phyloP scores from a whole-genome alignment of 768 basidiomycete species.

The Naematelia encephala region DNA sequence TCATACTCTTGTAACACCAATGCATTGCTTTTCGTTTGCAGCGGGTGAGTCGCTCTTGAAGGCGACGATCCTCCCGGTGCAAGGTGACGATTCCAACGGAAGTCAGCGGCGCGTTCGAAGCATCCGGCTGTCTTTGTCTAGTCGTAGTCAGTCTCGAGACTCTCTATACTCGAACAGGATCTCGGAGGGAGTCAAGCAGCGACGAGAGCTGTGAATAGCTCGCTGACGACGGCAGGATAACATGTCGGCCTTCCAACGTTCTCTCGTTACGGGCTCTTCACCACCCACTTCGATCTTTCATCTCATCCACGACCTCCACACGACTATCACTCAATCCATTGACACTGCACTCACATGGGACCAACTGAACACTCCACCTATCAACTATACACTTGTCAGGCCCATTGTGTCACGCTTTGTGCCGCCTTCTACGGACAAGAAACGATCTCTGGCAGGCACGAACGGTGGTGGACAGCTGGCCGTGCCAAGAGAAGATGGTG shows the following conservation, averaged over 20 bases:
- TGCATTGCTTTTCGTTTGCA: neutral
- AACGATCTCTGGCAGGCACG: neutral
- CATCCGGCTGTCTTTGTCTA: too few relatives aligned
- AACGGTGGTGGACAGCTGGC: neutral
- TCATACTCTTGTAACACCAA: neutral
- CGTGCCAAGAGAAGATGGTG: slow-evolving; percentile 8
- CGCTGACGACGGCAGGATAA: too few relatives aligned
- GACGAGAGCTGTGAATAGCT: too few relatives aligned
- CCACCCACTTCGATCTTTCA: slow-evolving; percentile 22
- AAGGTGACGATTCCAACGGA: neutral
- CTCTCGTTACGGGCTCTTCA: neutral
- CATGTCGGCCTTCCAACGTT: neutral
- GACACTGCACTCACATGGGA: slow-evolving; percentile 49
- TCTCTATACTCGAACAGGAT: too few relatives aligned
- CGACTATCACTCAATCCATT: slow-evolving; percentile 30
- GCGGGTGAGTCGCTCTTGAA: too few relatives aligned
- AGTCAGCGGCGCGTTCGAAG: neutral
- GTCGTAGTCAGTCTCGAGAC: too few relatives aligned
- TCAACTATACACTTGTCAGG: slow-evolving; percentile 47
- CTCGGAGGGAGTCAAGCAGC: too few relatives aligned
- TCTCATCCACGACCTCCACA: slow-evolving; percentile 44
- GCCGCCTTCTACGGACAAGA: slow-evolving; percentile 1
- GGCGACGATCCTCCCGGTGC: too few relatives aligned
- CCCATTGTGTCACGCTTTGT: slow-evolving; percentile 39
- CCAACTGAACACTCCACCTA: slow-evolving; percentile 45